Percentiles rank a stretch among this genome's conserved stretches.
phyloP scores from a whole-genome alignment of 768 basidiomycete genomes.

The Pulveroboletus sp. region DNA sequence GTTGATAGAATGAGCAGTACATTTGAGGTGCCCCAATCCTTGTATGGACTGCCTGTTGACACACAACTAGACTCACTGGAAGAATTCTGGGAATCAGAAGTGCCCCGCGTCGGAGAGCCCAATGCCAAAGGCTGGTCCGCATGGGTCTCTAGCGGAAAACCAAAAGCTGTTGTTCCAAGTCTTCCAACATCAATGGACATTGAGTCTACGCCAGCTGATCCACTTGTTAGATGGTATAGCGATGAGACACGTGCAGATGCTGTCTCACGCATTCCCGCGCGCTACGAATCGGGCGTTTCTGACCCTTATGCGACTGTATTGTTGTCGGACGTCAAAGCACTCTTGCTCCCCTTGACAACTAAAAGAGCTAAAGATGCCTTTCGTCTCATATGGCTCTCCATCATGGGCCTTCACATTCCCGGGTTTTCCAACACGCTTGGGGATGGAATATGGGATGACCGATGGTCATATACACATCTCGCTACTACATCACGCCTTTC shows the following conservation, averaged over 20 bases:
- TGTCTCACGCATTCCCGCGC: constrained; percentile 44
- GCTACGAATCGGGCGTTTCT: constrained; percentile 46
- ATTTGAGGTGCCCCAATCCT: constrained; percentile 52
- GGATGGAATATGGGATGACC: constrained; percentile 56
- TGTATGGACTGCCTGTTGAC: constrained; percentile 43
- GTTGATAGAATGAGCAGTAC: constrained; percentile 39
- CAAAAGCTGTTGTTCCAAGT: constrained; percentile 23
- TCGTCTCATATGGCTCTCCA: constrained; percentile 66
- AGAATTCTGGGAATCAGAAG: constrained; percentile 84
- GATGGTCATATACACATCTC: constrained; percentile 58
- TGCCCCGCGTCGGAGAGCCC: constrained; percentile 69
- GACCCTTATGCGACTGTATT: constrained; percentile 77
- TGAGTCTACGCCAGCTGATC: constrained; percentile 45
- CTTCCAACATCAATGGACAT: constrained; percentile 14
- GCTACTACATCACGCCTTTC: constrained; percentile 43
- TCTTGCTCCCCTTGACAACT: constrained; percentile 49
- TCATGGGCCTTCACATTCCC: constrained; percentile 70
- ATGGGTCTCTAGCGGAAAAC: constrained; percentile 51
- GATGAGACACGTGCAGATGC: constrained; percentile 54
- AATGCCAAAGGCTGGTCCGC: constrained; percentile 65
- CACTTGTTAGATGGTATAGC: constrained; percentile 64
- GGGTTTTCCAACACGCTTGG: constrained; percentile 51
- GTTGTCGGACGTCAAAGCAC: constrained; percentile 66
- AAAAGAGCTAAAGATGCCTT: constrained; percentile 51
- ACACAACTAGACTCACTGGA: constrained; percentile 59